phyloP scores from a whole-genome alignment of 2,329 filamentous ascomycete genomes.

The Mycosphaerella sp. region DNA sequence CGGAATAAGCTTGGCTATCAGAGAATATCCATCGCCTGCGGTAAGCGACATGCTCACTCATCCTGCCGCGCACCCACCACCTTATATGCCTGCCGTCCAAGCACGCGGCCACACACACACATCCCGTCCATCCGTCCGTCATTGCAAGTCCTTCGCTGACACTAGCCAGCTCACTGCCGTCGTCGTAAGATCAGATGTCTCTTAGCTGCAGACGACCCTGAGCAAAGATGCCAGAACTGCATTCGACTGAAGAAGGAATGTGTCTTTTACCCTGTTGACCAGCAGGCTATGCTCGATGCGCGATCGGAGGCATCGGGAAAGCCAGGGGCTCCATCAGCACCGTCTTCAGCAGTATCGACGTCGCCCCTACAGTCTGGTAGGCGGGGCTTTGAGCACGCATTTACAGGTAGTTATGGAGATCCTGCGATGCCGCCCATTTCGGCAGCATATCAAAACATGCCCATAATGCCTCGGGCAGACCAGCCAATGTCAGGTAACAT shows the following conservation, averaged over 20 bases:
- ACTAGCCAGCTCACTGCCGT: slow-evolving; percentile 70
- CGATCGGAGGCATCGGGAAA: slow-evolving; percentile 22
- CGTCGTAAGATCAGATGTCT: slow-evolving; percentile 91
- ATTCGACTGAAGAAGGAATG: slow-evolving; percentile 93
- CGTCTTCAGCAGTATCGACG: slow-evolving; percentile 26
- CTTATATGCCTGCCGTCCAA: slow-evolving; percentile 8
- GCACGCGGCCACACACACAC: slow-evolving; percentile 12
- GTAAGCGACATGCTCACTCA: slow-evolving; percentile 54
- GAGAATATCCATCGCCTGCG: slow-evolving; percentile 88
- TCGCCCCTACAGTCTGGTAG: slow-evolving; percentile 18
- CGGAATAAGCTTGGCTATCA: slow-evolving; percentile 90
- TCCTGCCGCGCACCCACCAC: slow-evolving; percentile 1
- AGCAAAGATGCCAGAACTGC: slow-evolving; percentile 82
- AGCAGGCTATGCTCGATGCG: slow-evolving; percentile 27
- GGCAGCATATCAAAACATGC: slow-evolving; percentile 15
- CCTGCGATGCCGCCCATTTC: slow-evolving; percentile 11
- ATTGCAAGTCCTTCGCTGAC: slow-evolving; percentile 19
- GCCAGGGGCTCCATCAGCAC: slow-evolving; percentile 18
- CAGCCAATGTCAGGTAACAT: slow-evolving; percentile 10
- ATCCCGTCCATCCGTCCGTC: neutral
- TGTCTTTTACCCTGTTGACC: slow-evolving; percentile 80
- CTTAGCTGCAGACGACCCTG: slow-evolving; percentile 62
- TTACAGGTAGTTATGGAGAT: neutral
- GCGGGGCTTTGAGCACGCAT: slow-evolving; percentile 12
- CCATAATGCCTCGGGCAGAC: slow-evolving; percentile 13